These are phyloP conservation scores for Gamarada debralockiae DNA, from an alignment of 495 filamentous ascomycete genomes.

Conservation along the genomic window DNA sequence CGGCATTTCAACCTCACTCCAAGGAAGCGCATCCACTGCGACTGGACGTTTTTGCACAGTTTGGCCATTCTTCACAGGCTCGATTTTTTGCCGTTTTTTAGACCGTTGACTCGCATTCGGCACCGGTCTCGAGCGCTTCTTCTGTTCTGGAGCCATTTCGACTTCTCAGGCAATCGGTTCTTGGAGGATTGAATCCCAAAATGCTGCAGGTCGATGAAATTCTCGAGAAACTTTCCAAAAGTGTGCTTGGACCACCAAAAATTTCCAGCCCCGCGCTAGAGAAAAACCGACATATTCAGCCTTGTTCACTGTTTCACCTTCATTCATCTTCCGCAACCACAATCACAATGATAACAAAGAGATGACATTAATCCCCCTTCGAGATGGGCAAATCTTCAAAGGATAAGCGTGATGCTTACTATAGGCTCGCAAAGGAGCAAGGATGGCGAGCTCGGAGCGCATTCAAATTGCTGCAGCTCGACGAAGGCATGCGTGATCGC, in stretches of 20 bases:
- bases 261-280: slow-evolving; percentile 6
- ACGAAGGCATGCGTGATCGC: slow-evolving; percentile 52
- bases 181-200: neutral
- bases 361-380: neutral
- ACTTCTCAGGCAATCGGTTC: neutral
- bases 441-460: slow-evolving; percentile 95
- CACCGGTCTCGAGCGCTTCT: slow-evolving; percentile 19
- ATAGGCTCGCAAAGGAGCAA: slow-evolving; percentile 95
- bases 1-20: slow-evolving; percentile 78
- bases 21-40: slow-evolving; percentile 65
- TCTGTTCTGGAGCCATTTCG: slow-evolving; percentile 21
- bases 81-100: slow-evolving; percentile 25
- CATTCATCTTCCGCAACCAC: neutral
- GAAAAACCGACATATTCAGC: slow-evolving; percentile 9
- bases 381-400: slow-evolving; percentile 98
- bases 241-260: neutral
- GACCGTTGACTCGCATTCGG: slow-evolving; percentile 13
- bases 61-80: slow-evolving; percentile 18
- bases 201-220: neutral
- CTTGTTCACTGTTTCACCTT: slow-evolving; percentile 9
- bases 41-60: slow-evolving; percentile 29
- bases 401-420: slow-evolving; percentile 97
- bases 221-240: slow-evolving; percentile 1
- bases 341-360: neutral
- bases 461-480: slow-evolving; percentile 94